Percentiles rank a stretch among this genome's conserved stretches.
These are phyloP conservation scores for Carallia brachiata DNA, from an alignment of 345 rosid species.

Conservation along the genomic window DNA sequence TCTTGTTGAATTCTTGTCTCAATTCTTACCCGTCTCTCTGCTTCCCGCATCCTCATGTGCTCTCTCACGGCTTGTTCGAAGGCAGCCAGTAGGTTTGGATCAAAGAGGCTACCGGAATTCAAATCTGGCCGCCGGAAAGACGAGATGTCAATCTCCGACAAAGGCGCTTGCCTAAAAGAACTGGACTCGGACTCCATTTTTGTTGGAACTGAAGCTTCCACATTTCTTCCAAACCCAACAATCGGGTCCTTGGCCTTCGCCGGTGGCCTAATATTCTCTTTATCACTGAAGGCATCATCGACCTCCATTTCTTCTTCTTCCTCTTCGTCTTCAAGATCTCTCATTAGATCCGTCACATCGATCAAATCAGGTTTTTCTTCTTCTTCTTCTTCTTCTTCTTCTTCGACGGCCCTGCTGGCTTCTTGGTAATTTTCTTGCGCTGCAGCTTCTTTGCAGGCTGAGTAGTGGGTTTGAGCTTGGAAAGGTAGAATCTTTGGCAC, in stretches of 20 bases:
- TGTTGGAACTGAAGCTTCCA: slow-evolving; percentile 15
- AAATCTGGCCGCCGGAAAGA: slow-evolving; percentile 68
- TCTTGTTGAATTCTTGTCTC: not conserved
- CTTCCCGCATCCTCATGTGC: slow-evolving; percentile 40
- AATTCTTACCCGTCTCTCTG: slow-evolving; percentile 32
- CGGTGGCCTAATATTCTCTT: slow-evolving; percentile 57
- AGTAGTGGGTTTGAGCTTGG: slow-evolving; percentile 22
- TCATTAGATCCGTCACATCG: slow-evolving; percentile 47
- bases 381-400: slow-evolving; percentile 4
- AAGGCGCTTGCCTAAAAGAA: slow-evolving; percentile 24
- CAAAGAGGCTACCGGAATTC: slow-evolving; percentile 66
- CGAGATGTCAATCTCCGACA: slow-evolving; percentile 48
- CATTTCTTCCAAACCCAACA: slow-evolving; percentile 9
- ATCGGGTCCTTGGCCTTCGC: not conserved
- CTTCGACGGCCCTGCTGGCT: not conserved
- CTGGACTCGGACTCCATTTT: slow-evolving; percentile 17
- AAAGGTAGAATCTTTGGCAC: slow-evolving; percentile 30
- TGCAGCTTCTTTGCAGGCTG: slow-evolving; percentile 27
- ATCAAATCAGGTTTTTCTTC: slow-evolving; percentile 31
- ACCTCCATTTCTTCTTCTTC: slow-evolving; percentile 31
- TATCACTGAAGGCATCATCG: slow-evolving; percentile 26
- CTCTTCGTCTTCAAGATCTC: slow-evolving; percentile 39
- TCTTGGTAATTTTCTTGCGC: slow-evolving; percentile 22
- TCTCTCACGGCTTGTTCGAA: slow-evolving; percentile 57
- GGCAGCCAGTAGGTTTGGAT: slow-evolving; percentile 69